Base-by-base conservation (phyloP, 305 asterid species). In the Fraxinus latifolia region DNA sequence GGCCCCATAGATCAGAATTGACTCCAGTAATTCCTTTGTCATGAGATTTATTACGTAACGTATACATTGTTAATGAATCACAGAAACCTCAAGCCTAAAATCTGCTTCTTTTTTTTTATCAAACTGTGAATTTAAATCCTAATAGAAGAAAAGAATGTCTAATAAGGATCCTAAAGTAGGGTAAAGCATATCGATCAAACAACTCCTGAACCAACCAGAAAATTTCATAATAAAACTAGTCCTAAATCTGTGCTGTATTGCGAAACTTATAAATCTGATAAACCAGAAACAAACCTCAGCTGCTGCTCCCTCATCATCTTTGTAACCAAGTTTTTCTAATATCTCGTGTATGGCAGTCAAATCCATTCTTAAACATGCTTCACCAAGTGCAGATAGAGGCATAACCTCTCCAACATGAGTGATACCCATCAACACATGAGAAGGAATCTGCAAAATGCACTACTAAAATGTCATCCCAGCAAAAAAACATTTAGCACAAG, bases 301-400 rank as follows among this genome's bases (percentile, higher is more conserved):
- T 62, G 97, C 94, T 32, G 97, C 97, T 77, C 99, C 99, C 86
- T 94, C 99, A 5, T 95, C 99, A 77, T 95, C 98, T 89, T 94
- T 95, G 91, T 95, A 95, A 68, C 96, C 93, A 76, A 95, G 91
- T 81, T 94, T 92, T 87, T 95, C 98, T 83, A 95, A 68, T 75
- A 92, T 89, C 90, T 93, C 98, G 42, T 95, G 99, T 79, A 91
- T 91, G 78, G 97, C 96, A 68, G 99, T 95, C 86, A 95, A 88
- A 87, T 95, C 99, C 95, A 85, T 89, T 89, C 97, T 88, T 73
- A 91, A 83, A 90, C 98, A 94, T 75, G 99, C 99, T 87, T 95
- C 98, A 47, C 97, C 99, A 65, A 93, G 97, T 75, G 94, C 92
- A 27, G 99, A 85, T 34, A 94, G 86, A 77, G 96, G 58, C 89